A percentile compares a stretch with the other conserved stretches of the same genome.
These are phyloP conservation scores for Hura crepitans DNA, from an alignment of 441 rosid species.

Conservation along the genomic window DNA sequence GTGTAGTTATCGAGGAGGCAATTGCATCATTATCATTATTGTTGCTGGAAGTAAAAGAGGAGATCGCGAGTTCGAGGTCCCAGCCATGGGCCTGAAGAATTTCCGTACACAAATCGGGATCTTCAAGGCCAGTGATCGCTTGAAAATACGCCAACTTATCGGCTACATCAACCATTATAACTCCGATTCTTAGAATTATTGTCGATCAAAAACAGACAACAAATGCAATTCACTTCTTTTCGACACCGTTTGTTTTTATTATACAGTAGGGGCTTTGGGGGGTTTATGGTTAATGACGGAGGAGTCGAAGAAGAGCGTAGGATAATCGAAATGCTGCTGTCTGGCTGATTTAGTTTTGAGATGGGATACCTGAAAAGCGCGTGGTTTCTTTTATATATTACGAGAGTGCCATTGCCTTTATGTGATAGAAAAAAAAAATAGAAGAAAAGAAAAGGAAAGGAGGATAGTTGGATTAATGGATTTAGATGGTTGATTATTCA, in stretches of 20 bases:
- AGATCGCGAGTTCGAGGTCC: conserved; percentile 97
- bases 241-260: too few species aligned
- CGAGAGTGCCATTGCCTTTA: conserved; percentile 2
- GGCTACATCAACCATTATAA: conserved; percentile 68
- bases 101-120: conserved; percentile 80
- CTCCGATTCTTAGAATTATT: neutral
- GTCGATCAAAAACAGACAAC: neutral
- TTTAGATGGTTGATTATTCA: too few species aligned
- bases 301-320: neutral
- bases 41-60: conserved; percentile 55
- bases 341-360: conserved; percentile 4
- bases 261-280: neutral
- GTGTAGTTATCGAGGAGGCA: neutral
- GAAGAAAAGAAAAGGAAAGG: too few species aligned
- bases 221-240: neutral
- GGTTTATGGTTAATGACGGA: neutral
- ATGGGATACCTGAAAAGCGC: neutral
- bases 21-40: neutral
- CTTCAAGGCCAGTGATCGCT: conserved; percentile 87
- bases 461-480: too few species aligned
- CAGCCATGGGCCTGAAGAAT: conserved; percentile 93
- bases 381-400: neutral
- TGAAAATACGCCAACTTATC: conserved; percentile 87
- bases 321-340: too few species aligned
- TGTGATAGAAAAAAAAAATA: too few species aligned